Percentiles rank a stretch among this genome's conserved stretches.
Evolutionary conservation across 306 rosid species (phyloP).

Genomic region (Pachyrhizus erosus): DNA sequence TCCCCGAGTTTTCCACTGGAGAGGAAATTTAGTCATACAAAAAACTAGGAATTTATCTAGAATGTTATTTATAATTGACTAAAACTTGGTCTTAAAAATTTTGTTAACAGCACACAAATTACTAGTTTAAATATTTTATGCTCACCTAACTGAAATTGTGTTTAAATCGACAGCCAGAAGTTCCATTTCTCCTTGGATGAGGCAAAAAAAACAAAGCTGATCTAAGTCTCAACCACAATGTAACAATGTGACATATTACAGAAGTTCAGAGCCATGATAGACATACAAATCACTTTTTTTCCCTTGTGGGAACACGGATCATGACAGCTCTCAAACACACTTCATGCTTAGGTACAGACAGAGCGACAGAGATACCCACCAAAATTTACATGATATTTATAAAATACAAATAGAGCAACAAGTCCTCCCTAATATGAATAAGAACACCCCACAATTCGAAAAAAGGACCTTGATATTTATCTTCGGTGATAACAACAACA

Average conservation of each 20-base stretch:
- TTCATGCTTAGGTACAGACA: slow-evolving; percentile 34
- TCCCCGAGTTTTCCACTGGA: too few relatives aligned
- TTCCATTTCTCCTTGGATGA: not conserved
- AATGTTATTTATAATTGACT: not conserved
- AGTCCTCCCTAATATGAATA: not conserved
- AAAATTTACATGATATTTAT: slow-evolving; percentile 21
- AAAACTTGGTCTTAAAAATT: not conserved
- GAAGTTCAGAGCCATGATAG: not conserved
- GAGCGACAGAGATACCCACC: slow-evolving; percentile 46
- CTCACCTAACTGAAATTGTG: not conserved
- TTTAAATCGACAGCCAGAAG: not conserved
- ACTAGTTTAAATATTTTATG: not conserved
- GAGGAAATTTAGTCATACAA: not conserved
- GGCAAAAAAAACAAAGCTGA: not conserved
- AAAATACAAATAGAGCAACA: not conserved
- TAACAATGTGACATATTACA: not conserved
- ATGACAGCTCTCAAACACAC: slow-evolving; percentile 43
- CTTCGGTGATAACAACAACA: slow-evolving; percentile 24
- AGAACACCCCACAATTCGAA: slow-evolving; percentile 21
- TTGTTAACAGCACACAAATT: too few relatives aligned
- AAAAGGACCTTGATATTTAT: slow-evolving; percentile 37
- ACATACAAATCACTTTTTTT: slow-evolving; percentile 10
- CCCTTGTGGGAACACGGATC: slow-evolving; percentile 44
- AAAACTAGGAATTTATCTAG: not conserved
- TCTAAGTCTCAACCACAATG: not conserved